phyloP scores from a whole-genome alignment of 2,329 filamentous ascomycete species.

The Stachybotrys elegans region DNA sequence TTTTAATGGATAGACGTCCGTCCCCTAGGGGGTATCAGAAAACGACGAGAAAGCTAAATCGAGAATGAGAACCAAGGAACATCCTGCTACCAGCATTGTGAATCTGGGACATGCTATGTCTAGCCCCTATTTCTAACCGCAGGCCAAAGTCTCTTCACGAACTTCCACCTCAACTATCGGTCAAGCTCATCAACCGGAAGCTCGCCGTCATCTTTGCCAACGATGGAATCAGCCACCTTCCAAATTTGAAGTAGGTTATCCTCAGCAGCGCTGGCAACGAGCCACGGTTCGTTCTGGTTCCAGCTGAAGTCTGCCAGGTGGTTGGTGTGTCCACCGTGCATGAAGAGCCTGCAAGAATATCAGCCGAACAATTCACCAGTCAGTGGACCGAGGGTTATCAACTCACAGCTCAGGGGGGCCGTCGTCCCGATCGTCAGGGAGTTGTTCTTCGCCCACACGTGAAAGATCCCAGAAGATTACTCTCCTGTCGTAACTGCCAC shows the following conservation, averaged over 20 bases:
- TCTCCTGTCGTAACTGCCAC: constrained; percentile 85
- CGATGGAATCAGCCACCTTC: constrained; percentile 79
- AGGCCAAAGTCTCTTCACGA: constrained; percentile 17
- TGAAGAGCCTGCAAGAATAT: constrained; percentile 64
- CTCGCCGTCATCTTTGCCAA: constrained; percentile 70
- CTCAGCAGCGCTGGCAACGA: constrained; percentile 91
- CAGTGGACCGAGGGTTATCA: background rate
- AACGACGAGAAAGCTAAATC: no score
- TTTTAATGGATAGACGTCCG: no score
- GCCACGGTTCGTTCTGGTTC: constrained; percentile 96
- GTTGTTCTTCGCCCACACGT: constrained; percentile 87
- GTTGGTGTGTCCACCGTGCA: constrained; percentile 98
- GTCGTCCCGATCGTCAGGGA: constrained; percentile 90
- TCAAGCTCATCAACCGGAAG: constrained; percentile 74
- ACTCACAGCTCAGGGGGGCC: constrained; percentile 89
- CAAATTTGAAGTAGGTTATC: constrained; percentile 96
- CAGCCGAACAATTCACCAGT: constrained; percentile 1
- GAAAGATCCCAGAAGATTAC: constrained; percentile 97
- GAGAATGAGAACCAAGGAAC: no score
- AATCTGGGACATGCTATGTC: no score
- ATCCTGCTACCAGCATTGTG: no score
- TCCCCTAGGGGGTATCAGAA: no score
- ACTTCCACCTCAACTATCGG: constrained; percentile 40
- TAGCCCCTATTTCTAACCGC: no score
- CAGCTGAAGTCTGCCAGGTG: constrained; percentile 95